Conservation (phyloP, 2,329 filamentous ascomycete species). For the Hortaea sp. region DNA sequence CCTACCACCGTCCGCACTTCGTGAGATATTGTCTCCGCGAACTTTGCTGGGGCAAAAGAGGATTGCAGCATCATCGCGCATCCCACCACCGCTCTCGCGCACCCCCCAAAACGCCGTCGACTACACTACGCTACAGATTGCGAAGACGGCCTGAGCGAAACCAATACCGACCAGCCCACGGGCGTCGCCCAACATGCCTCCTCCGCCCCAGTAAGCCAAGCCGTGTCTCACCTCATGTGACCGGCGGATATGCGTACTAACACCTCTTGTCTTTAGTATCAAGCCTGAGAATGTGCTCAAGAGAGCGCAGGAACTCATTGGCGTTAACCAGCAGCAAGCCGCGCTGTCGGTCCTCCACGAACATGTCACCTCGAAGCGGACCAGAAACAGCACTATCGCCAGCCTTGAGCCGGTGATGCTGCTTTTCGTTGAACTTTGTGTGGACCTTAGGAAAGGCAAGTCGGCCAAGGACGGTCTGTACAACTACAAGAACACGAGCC, state of each 20-base stretch:
- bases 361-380: constrained; percentile 97
- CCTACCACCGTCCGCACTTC: no score
- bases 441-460: constrained; percentile 97
- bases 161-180: not conserved
- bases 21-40: no score
- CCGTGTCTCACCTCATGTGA: no score
- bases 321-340: constrained; percentile 84
- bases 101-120: no score
- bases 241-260: no score
- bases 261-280: constrained; percentile 37
- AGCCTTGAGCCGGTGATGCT: constrained; percentile 98
- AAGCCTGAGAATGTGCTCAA: constrained; percentile 99
- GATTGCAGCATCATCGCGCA: no score
- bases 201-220: constrained; percentile 60
- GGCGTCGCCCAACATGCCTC: constrained; percentile 59
- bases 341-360: constrained; percentile 93
- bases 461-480: constrained; percentile 97
- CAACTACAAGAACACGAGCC: constrained; percentile 99
- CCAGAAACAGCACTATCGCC: constrained; percentile 90
- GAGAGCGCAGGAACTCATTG: constrained; percentile 96
- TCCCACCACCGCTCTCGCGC: no score
- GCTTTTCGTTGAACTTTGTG: constrained; percentile 89
- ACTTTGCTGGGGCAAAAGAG: no score
- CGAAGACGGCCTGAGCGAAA: not conserved
- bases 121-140: no score